Conservation (phyloP, 352 stramenopile genomes). For the Phytopythium chamaehyphon region DNA sequence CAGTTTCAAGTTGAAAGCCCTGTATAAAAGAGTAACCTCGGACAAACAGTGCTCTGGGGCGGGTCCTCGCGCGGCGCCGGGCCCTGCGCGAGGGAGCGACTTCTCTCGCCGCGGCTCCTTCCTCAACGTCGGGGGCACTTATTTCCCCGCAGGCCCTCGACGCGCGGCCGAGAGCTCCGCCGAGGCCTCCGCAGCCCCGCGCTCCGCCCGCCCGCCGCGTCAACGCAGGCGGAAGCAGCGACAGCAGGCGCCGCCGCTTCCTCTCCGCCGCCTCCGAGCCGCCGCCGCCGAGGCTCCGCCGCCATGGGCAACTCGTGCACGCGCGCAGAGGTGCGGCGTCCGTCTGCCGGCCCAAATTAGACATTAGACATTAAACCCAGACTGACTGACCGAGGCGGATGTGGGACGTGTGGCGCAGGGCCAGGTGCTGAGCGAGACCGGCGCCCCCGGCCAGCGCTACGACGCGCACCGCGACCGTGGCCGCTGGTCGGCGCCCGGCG, state of each 20-base stretch:
- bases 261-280: background rate
- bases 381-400: too few relatives aligned
- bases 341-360: too few relatives aligned
- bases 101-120: conserved; percentile 1
- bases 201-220: background rate
- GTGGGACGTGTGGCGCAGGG: conserved; percentile 22
- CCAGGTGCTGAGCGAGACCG: conserved; percentile 59
- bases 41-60: too few relatives aligned
- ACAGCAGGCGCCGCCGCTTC: background rate
- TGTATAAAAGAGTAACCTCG: too few relatives aligned
- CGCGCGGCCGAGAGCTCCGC: background rate
- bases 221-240: background rate
- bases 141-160: background rate
- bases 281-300: too few relatives aligned
- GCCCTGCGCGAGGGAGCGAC: background rate
- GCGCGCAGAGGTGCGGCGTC: conserved; percentile 38
- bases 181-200: background rate
- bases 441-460: conserved; percentile 37
- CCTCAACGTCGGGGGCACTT: conserved; percentile 6
- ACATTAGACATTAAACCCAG: too few relatives aligned
- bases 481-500: conserved; percentile 68
- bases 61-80: too few relatives aligned
- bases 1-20: too few relatives aligned
- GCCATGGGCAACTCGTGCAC: conserved; percentile 64
- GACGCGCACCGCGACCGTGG: conserved; percentile 30